phyloP scores from a whole-genome alignment of 768 basidiomycete genomes.

The Leccinum fibrillosum region DNA sequence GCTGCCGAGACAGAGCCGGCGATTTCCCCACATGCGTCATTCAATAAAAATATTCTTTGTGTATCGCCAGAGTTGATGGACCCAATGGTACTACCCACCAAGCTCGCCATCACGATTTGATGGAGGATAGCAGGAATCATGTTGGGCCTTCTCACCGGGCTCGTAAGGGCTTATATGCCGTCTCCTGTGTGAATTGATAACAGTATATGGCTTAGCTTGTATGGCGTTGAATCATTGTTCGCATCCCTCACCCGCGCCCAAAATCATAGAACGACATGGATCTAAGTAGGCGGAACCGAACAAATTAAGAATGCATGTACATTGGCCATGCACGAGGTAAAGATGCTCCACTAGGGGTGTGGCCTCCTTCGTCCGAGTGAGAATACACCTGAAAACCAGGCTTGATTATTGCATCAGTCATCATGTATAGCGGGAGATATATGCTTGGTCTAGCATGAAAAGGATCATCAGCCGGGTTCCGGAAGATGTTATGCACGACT shows the following conservation, averaged over 20 bases:
- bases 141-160: background rate
- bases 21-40: background rate
- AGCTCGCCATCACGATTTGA: background rate
- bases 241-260: background rate
- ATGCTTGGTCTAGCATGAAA: background rate
- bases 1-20: background rate
- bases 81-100: no score
- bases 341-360: background rate
- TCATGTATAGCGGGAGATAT: background rate
- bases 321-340: background rate
- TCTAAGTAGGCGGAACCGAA: background rate
- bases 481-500: background rate
- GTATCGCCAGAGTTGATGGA: background rate
- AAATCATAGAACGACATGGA: background rate
- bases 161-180: background rate
- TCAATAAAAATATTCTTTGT: background rate
- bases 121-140: background rate
- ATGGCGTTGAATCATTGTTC: background rate
- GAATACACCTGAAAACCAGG: background rate
- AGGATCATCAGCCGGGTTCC: background rate
- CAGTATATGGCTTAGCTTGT: background rate
- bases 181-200: background rate
- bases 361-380: background rate
- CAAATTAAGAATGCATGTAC: background rate
- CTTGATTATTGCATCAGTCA: background rate